These are phyloP conservation scores for Prunus campanulata DNA, from an alignment of 306 rosid species.

Conservation along the genomic window DNA sequence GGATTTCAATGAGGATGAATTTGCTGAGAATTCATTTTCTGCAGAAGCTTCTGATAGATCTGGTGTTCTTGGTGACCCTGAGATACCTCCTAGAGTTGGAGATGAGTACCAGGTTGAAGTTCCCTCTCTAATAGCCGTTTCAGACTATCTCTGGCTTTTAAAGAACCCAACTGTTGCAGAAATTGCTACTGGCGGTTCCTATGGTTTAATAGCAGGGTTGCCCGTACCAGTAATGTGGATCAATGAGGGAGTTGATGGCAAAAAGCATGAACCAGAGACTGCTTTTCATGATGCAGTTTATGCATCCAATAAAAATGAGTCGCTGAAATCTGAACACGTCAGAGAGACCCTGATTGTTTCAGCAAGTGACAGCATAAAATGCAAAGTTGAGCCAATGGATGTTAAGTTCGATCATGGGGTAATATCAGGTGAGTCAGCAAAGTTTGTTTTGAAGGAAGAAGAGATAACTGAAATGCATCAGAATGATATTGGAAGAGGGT, in stretches of 20 bases:
- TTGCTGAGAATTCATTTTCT: slow-evolving; percentile 45
- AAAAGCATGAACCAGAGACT: slow-evolving; percentile 20
- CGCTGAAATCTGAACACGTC: slow-evolving; percentile 21
- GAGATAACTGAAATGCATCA: slow-evolving; percentile 23
- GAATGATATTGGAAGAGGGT: slow-evolving; percentile 31
- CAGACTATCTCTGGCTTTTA: slow-evolving; percentile 35
- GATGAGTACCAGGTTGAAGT: slow-evolving; percentile 65
- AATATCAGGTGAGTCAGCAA: slow-evolving; percentile 28
- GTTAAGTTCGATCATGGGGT: slow-evolving; percentile 18
- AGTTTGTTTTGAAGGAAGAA: slow-evolving; percentile 34
- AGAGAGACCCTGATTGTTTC: slow-evolving; percentile 19
- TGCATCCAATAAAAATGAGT: slow-evolving; percentile 30
- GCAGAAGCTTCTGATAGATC: slow-evolving; percentile 42
- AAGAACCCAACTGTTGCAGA: slow-evolving; percentile 31
- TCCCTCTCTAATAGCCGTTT: slow-evolving; percentile 43
- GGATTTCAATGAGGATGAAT: slow-evolving; percentile 37
- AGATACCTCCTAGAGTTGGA: slow-evolving; percentile 71
- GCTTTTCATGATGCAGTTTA: slow-evolving; percentile 28
- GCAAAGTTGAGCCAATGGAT: slow-evolving; percentile 32
- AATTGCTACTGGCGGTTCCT: slow-evolving; percentile 16
- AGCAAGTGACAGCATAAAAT: slow-evolving; percentile 21
- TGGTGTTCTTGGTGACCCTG: slow-evolving; percentile 59
- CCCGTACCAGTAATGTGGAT: slow-evolving; percentile 62
- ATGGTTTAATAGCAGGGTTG: slow-evolving; percentile 51
- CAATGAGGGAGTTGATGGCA: slow-evolving; percentile 28